Conservation (phyloP, 805 yeast genomes). For the Kodamaea jinghongensis region DNA sequence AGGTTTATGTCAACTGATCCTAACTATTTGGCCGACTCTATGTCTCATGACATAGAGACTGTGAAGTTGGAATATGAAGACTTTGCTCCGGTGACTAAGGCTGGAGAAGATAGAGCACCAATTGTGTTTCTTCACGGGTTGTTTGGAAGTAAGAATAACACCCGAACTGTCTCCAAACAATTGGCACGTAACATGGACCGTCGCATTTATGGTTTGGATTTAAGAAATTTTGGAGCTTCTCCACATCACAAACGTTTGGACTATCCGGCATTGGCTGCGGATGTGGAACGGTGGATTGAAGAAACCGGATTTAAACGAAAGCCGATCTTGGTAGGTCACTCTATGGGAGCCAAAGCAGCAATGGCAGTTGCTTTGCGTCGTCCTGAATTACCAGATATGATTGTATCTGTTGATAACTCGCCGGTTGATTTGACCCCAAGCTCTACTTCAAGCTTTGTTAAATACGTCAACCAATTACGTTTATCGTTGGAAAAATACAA, state of each 20-base stretch:
- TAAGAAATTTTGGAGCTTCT: constrained; percentile 91
- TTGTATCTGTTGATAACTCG: constrained; percentile 85
- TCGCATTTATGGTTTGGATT: constrained; percentile 68
- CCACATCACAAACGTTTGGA: constrained; percentile 73
- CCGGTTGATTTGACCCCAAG: constrained; percentile 66
- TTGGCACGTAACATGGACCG: constrained; percentile 47
- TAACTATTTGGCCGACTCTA: constrained; percentile 29
- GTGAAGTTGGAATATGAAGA: constrained; percentile 55
- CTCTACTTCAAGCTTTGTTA: constrained; percentile 51
- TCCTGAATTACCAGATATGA: constrained; percentile 57
- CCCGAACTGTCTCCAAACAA: constrained; percentile 70
- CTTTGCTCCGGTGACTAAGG: constrained; percentile 16
- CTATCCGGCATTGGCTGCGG: constrained; percentile 79
- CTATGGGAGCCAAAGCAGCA: constrained; percentile 93
- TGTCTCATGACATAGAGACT: constrained; percentile 31
- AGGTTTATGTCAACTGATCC: too few relatives aligned
- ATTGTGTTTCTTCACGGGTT: constrained; percentile 82
- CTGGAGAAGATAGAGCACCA: constrained; percentile 47
- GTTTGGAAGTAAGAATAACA: constrained; percentile 82
- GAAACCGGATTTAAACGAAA: constrained; percentile 39
- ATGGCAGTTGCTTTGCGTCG: constrained; percentile 79
- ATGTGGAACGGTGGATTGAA: constrained; percentile 69
- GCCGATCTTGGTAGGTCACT: constrained; percentile 73
- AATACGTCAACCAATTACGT: constrained; percentile 62
- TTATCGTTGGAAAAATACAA: constrained; percentile 49